phyloP scores from a whole-genome alignment of 192 early-diverging fungal genomes.

The Entomortierella lignicola region DNA sequence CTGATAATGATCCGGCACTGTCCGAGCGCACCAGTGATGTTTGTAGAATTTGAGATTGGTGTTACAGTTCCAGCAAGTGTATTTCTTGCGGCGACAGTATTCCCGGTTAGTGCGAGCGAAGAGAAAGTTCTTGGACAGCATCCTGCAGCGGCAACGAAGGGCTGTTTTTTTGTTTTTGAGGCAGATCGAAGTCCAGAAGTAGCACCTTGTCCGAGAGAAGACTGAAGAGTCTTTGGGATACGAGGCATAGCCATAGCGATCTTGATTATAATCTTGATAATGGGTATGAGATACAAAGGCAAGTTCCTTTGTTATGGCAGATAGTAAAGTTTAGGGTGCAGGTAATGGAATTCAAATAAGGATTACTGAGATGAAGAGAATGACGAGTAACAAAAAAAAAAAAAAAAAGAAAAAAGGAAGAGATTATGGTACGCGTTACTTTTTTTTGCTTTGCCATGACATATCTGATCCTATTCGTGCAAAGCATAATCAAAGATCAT shows the following conservation, averaged over 20 bases:
- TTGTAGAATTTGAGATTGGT: not conserved
- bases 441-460: no score
- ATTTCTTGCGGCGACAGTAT: not conserved
- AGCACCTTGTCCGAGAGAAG: conserved; percentile 8
- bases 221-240: conserved; percentile 18
- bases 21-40: conserved; percentile 22
- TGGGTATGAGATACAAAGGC: not conserved
- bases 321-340: no score
- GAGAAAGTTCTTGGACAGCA: not conserved
- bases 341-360: no score
- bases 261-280: not conserved
- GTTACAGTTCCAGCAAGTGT: not conserved
- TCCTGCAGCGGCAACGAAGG: not conserved
- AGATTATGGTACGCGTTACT: not conserved
- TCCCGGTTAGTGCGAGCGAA: not conserved
- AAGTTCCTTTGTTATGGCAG: no score
- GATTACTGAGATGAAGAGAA: not conserved
- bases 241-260: conserved; percentile 20
- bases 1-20: conserved; percentile 24
- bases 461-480: no score
- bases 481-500: not conserved
- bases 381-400: not conserved
- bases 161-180: not conserved
- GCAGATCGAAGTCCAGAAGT: not conserved
- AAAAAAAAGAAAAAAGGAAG: not conserved